Evolutionary conservation across 306 rosid genomes (phyloP), one percentile per base, ranked within the genome.

Genomic region (Cucumis cinereus): DNA sequence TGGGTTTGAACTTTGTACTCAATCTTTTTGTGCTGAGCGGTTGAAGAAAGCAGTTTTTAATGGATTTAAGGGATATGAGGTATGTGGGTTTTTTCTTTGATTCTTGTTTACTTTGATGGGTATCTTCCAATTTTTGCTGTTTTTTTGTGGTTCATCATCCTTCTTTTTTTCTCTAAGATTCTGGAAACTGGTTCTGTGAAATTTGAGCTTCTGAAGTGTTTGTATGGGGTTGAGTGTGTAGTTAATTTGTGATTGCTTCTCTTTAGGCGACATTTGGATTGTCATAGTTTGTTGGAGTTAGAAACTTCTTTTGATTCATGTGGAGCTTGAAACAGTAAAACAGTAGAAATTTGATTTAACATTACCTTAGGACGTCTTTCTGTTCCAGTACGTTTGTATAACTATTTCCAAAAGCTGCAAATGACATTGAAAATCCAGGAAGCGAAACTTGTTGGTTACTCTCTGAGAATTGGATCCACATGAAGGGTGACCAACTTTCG

Each of bases 51-150:
- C 60, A 35, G 52, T 12, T 64, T 35, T 49, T 23, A 4, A 74
- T 75, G 83, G 78, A 73, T 79, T 83, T 74, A 64, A 76, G 15
- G 75, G 83, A 70, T 43, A 55, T 80, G 74, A 86, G 78, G 83
- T 84, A 79, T 72, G 75, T 63, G 78, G 80, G 74, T 82, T 52
- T 82, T 52, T 30, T 30, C 79, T 19, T 71, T 36, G 30, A 67
- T 10, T 81, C 49, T 19, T 41, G 74, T 49, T 43, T 82, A 36
- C 54, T 55, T 35, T 71, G 28, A n/a, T 55, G 77, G 81, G 40
- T 63, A 15, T 45, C 38, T 66, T 30, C 58, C 11, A 61, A 38
- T 73, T 79, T 60, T 81, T 64, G 38, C 35, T 55, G 61, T 71
- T 59, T 61, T 58, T 75, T 26, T 30, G 63, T 58, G 6, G 55